These are phyloP conservation scores for Pseudonitzschia pungens DNA, from an alignment of 108 stramenopile genomes.

Conservation along the genomic window DNA sequence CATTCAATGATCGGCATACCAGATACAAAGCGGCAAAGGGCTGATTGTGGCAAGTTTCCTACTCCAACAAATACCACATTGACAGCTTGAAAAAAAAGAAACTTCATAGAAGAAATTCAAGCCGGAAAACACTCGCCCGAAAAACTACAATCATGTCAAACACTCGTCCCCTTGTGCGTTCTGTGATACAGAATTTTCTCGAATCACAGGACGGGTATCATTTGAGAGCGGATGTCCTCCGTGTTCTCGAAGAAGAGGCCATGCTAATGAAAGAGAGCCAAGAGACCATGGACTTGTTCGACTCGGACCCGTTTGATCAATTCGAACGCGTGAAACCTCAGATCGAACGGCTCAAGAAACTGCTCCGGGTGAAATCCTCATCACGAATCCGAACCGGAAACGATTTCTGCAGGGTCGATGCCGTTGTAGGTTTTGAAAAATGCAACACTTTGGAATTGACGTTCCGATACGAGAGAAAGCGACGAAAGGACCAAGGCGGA, in stretches of 20 bases:
- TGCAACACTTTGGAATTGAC: slow-evolving; percentile 35
- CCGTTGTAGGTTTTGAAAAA: slow-evolving; percentile 41
- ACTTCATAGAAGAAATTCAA: not conserved
- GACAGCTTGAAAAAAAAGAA: not conserved
- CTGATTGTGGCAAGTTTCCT: no score
- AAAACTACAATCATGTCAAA: slow-evolving; percentile 26
- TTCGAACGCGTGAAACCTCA: slow-evolving; percentile 27
- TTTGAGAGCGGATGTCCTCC: slow-evolving; percentile 52
- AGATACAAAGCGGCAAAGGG: no score
- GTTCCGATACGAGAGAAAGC: slow-evolving; percentile 41
- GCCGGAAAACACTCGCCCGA: not conserved
- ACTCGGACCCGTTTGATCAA: slow-evolving; percentile 58
- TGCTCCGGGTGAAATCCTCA: slow-evolving; percentile 56
- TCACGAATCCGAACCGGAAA: slow-evolving; percentile 41
- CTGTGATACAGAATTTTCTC: slow-evolving; percentile 26
- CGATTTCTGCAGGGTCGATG: slow-evolving; percentile 50
- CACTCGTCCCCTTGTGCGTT: slow-evolving; percentile 25
- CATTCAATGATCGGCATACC: no score
- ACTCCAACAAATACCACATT: no score
- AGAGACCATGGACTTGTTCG: slow-evolving; percentile 40
- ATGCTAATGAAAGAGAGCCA: slow-evolving; percentile 55
- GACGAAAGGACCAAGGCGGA: slow-evolving; percentile 21
- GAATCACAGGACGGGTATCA: slow-evolving; percentile 28
- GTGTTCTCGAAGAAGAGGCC: slow-evolving; percentile 63
- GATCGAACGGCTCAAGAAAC: slow-evolving; percentile 46